Conservation (phyloP, 805 yeast species). For the Ogataea allantospora region DNA sequence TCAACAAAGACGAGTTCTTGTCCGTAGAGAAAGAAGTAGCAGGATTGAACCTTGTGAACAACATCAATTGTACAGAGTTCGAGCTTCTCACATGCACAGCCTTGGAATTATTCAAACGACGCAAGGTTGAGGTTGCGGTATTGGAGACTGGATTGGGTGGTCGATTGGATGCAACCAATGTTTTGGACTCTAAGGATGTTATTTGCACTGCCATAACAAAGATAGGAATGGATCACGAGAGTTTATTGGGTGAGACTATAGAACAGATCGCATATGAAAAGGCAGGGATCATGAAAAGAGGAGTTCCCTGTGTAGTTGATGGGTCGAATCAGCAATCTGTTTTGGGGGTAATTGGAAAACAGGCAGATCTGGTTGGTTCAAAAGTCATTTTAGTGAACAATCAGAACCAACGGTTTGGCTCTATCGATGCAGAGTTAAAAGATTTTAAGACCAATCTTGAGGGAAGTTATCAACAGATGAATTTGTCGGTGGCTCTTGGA, state of each 20-base stretch:
- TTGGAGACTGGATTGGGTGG: conserved; percentile 98
- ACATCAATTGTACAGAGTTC: conserved; percentile 78
- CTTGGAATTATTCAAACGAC: conserved; percentile 63
- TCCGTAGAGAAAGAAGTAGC: conserved; percentile 43
- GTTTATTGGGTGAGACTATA: conserved; percentile 66
- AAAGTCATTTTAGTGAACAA: conserved; percentile 20
- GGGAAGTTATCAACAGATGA: conserved; percentile 72
- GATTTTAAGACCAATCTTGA: conserved; percentile 50
- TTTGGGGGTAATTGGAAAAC: conserved; percentile 41
- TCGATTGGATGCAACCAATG: conserved; percentile 83
- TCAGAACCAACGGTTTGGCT: conserved; percentile 4
- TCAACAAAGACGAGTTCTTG: conserved; percentile 46
- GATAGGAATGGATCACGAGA: conserved; percentile 84
- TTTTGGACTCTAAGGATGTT: conserved; percentile 44
- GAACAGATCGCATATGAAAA: conserved; percentile 70
- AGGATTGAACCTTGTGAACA: conserved; percentile 36
- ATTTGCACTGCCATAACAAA: conserved; percentile 74
- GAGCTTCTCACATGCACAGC: conserved; percentile 87
- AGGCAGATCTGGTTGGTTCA: conserved; percentile 36
- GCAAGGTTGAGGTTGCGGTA: conserved; percentile 68
- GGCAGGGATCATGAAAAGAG: conserved; percentile 76
- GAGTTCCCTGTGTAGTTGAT: conserved; percentile 68
- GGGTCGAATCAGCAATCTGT: conserved; percentile 58
- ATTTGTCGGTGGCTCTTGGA: conserved; percentile 64
- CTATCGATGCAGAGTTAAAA: conserved; percentile 6